Conservation (phyloP, 345 rosid genomes). For the Syzygium oleosum region DNA sequence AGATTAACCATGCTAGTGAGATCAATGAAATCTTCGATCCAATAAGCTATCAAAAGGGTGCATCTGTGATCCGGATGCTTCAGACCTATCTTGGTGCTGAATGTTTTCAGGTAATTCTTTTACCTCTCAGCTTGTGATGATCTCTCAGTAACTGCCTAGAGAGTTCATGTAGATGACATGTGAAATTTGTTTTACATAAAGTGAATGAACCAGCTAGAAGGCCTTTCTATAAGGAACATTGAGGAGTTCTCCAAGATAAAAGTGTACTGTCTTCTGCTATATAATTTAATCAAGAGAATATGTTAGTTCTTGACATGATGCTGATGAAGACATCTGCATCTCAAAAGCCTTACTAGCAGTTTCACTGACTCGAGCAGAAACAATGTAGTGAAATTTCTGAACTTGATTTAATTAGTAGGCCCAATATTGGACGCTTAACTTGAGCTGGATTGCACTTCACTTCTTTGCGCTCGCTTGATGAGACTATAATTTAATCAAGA, state of each 20-base stretch:
- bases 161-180: background rate
- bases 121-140: background rate
- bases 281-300: background rate
- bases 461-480: background rate
- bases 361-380: background rate
- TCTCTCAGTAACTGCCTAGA: background rate
- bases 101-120: constrained; percentile 57
- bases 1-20: constrained; percentile 77
- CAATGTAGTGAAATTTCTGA: background rate
- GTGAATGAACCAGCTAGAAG: background rate
- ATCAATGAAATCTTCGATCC: constrained; percentile 93
- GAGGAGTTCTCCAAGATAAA: background rate
- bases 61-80: constrained; percentile 89
- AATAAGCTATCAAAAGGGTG: constrained; percentile 89
- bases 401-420: background rate
- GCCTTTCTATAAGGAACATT: background rate
- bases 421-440: background rate
- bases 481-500: background rate
- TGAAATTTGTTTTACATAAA: background rate
- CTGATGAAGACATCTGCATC: background rate
- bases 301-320: background rate
- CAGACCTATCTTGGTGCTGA: constrained; percentile 97
- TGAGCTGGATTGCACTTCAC: background rate
- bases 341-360: background rate
- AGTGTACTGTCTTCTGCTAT: background rate